These are phyloP conservation scores for Parasarocladium wereldwijsianum DNA, from an alignment of 2,329 filamentous ascomycete genomes.

Conservation along the genomic window DNA sequence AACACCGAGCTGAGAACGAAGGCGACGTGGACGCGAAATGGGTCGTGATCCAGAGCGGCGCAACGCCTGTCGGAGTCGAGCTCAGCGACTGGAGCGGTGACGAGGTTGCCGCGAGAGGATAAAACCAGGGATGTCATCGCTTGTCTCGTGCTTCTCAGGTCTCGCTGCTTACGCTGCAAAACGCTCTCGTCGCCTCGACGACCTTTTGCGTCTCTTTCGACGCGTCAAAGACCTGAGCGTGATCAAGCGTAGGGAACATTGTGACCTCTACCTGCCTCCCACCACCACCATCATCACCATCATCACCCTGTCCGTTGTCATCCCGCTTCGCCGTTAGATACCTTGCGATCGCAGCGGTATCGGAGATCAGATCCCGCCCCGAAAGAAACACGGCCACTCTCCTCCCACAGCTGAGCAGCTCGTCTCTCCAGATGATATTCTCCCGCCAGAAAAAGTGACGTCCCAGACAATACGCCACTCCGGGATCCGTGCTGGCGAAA, in stretches of 20 bases:
- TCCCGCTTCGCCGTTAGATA: constrained; percentile 27
- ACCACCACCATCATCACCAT: constrained; percentile 9
- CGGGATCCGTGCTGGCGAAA: constrained; percentile 53
- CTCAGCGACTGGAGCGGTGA: constrained; percentile 46
- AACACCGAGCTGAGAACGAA: constrained; percentile 58
- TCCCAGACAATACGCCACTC: constrained; percentile 47
- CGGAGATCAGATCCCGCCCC: constrained; percentile 49
- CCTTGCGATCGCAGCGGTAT: constrained; percentile 39
- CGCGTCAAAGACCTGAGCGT: constrained; percentile 46
- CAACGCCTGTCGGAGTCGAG: constrained; percentile 45
- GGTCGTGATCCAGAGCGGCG: constrained; percentile 49
- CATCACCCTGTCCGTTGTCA: constrained; percentile 9
- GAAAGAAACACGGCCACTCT: constrained; percentile 42
- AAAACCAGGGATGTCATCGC: neutral
- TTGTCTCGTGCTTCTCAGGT: neutral
- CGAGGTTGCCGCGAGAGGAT: constrained; percentile 13
- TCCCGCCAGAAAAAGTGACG: constrained; percentile 59
- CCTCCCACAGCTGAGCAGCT: constrained; percentile 26
- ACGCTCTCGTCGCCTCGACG: constrained; percentile 14
- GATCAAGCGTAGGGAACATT: constrained; percentile 47
- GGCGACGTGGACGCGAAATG: constrained; percentile 45
- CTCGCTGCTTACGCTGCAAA: constrained; percentile 9
- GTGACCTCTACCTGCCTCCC: constrained; percentile 35
- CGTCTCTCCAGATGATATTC: constrained; percentile 56
- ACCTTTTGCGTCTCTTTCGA: constrained; percentile 13